These are phyloP conservation scores for Allantophomopsis lycopodina DNA, from an alignment of 2,329 filamentous ascomycete genomes.

Conservation along the genomic window DNA sequence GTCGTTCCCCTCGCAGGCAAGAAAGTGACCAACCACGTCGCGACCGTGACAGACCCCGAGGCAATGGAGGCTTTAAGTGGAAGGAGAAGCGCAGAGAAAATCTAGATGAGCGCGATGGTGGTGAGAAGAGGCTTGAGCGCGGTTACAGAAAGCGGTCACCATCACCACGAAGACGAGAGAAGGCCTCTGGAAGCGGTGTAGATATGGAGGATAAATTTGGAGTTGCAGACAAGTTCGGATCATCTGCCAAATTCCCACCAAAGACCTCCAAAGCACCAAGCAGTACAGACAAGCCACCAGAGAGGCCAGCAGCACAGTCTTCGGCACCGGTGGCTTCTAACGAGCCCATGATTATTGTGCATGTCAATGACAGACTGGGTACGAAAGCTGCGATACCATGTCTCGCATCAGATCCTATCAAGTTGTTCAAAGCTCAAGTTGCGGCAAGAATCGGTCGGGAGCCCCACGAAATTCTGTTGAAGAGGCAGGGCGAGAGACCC, in stretches of 20 bases:
- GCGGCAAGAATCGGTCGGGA: constrained; percentile 80
- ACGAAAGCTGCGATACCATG: constrained; percentile 94
- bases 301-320: constrained; percentile 9
- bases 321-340: constrained; percentile 15
- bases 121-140: constrained; percentile 33
- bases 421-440: constrained; percentile 82
- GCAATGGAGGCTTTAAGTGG: constrained; percentile 40
- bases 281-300: constrained; percentile 6
- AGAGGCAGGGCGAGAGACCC: constrained; percentile 80
- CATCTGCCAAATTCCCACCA: constrained; percentile 1
- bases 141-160: constrained; percentile 32
- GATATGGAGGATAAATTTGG: constrained; percentile 16
- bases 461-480: constrained; percentile 81
- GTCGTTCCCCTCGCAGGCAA: constrained; percentile 23
- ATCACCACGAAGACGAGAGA: constrained; percentile 15
- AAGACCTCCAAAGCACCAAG: constrained; percentile 1
- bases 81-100: constrained; percentile 39
- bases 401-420: constrained; percentile 69
- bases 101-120: constrained; percentile 26
- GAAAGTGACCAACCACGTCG: constrained; percentile 10
- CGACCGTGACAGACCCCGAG: constrained; percentile 4
- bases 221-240: constrained; percentile 15
- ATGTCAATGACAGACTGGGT: constrained; percentile 88
- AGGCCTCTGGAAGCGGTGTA: constrained; percentile 1
- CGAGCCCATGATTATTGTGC: constrained; percentile 85